Evolutionary conservation across 2,329 filamentous ascomycete genomes (phyloP), one percentile per base, ranked within the genome.

Genomic region (Plenodomus lindquistii): DNA sequence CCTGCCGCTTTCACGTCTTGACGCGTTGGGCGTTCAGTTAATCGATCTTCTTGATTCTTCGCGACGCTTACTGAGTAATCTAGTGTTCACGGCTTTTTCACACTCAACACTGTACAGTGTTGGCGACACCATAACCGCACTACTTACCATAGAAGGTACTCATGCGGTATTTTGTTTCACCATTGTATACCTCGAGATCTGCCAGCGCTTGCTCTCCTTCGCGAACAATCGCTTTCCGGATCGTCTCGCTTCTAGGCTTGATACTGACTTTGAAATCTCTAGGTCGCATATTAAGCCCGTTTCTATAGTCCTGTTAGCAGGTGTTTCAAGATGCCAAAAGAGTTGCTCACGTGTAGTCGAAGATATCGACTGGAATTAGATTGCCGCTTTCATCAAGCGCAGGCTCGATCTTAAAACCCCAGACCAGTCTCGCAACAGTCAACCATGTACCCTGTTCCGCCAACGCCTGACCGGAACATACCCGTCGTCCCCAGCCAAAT

Each of bases 401-500:
- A 37, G 75, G 73, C 43, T 73, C 64, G 47, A 84, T 78, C 45
- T 75, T 73, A 58, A 84, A 85, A 0, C 75, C 81, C 81, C 83
- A 85, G 6, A 85, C 70, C 21, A 85, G 59, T 13, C 82, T 70
- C 8, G 80, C 79, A 37, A 85, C 73, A 0, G 79, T 82, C 57
- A 85, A 77, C 75, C 81, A 85, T 0, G 81, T 81, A 5, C 82
- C 81, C 59, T 84, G 80, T 65, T 85, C 82, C 1, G 82, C 82
- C 16, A 85, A 71, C 43, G 83, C 79, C 22, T 81, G 79, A 0
- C 83, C 83, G 2, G 79, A 81, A 62, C 83, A 86, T 37, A 84
- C 75, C 19, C 83, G 73, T 5, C 82, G 73, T 1, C 82, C 82
- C 8, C 77, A 78, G 17, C 82, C 82, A 45, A 82, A 85, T 0